Percentiles rank a stretch among this genome's conserved stretches.
Evolutionary conservation across 768 basidiomycete species (phyloP).

Genomic region (Symmetrospora coprosmae): DNA sequence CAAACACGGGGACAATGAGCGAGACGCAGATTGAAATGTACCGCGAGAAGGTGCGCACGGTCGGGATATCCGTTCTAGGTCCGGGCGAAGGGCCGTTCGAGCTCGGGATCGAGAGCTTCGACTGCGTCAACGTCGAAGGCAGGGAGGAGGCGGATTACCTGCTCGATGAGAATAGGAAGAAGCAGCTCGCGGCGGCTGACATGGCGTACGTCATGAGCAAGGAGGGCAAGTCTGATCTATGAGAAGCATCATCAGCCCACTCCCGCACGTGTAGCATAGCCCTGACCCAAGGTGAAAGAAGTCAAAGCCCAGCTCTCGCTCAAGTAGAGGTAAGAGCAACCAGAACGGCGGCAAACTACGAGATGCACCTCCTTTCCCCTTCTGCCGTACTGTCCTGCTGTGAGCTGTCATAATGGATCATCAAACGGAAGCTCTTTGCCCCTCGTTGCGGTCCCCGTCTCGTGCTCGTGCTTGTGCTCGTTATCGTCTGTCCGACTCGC

Average conservation of each 20-base stretch:
- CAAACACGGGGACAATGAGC: slow-evolving; percentile 43
- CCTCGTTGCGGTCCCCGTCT: too few relatives aligned
- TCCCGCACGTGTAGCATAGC: too few relatives aligned
- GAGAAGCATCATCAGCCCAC: not conserved
- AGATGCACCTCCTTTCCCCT: too few relatives aligned
- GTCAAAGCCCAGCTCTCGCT: too few relatives aligned
- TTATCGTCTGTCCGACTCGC: too few relatives aligned
- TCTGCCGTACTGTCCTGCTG: too few relatives aligned
- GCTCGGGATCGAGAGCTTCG: slow-evolving; percentile 17
- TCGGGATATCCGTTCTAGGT: slow-evolving; percentile 23
- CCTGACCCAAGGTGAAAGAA: too few relatives aligned
- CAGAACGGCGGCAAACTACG: too few relatives aligned
- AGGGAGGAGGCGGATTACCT: slow-evolving; percentile 7
- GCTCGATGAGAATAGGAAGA: not conserved
- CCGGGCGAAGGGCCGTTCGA: slow-evolving; percentile 18
- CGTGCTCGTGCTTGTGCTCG: too few relatives aligned
- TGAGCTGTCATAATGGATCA: too few relatives aligned
- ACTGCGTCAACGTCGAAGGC: slow-evolving; percentile 17
- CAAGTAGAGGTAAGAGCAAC: too few relatives aligned
- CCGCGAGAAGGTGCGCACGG: slow-evolving; percentile 46
- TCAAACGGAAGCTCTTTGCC: too few relatives aligned
- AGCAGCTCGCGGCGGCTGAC: not conserved
- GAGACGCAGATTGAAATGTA: slow-evolving; percentile 58
- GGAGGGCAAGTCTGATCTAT: not conserved
- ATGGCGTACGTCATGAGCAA: slow-evolving; percentile 7